A percentile compares a stretch with the other conserved stretches of the same genome.
phyloP scores from a whole-genome alignment of 805 yeast species.

The Yamadazyma akitaensis region DNA sequence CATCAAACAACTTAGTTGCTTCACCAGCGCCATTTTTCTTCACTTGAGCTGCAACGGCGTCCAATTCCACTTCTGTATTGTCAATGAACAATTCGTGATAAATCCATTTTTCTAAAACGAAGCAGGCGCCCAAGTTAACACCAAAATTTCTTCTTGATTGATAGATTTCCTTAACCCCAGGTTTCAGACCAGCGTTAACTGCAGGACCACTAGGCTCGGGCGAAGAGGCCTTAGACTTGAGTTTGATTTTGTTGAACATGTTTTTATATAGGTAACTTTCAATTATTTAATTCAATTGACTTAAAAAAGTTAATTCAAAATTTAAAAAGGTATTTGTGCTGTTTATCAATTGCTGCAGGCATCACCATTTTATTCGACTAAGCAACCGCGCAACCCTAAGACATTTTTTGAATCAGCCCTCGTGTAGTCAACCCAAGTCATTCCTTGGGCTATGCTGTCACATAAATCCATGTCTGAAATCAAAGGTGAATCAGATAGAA shows the following conservation, averaged over 20 bases:
- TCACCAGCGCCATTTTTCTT: slow-evolving; percentile 50
- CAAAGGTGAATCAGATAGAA: not conserved
- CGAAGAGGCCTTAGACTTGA: slow-evolving; percentile 24
- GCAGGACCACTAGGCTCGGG: slow-evolving; percentile 16
- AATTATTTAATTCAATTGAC: no score
- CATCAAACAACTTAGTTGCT: slow-evolving; percentile 51
- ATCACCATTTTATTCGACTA: not conserved
- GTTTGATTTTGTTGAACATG: slow-evolving; percentile 33
- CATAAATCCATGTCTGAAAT: not conserved
- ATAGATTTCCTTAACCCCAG: slow-evolving; percentile 47
- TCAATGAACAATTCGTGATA: slow-evolving; percentile 59
- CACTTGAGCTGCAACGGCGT: slow-evolving; percentile 56
- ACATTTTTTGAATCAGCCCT: not conserved
- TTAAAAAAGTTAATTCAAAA: no score
- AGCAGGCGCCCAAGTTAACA: slow-evolving; percentile 79
- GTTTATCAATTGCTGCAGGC: not conserved
- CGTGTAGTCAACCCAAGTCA: no score
- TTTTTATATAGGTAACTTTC: not conserved
- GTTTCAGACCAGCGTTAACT: slow-evolving; percentile 27
- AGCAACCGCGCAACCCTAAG: slow-evolving; percentile 4
- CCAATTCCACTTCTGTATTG: slow-evolving; percentile 61
- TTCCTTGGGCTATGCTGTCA: not conserved
- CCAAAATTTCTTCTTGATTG: slow-evolving; percentile 69
- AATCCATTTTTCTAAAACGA: slow-evolving; percentile 79
- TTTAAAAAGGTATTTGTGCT: not conserved